Evolutionary conservation across 768 basidiomycete species (phyloP).

Genomic region (Russula olivacea): DNA sequence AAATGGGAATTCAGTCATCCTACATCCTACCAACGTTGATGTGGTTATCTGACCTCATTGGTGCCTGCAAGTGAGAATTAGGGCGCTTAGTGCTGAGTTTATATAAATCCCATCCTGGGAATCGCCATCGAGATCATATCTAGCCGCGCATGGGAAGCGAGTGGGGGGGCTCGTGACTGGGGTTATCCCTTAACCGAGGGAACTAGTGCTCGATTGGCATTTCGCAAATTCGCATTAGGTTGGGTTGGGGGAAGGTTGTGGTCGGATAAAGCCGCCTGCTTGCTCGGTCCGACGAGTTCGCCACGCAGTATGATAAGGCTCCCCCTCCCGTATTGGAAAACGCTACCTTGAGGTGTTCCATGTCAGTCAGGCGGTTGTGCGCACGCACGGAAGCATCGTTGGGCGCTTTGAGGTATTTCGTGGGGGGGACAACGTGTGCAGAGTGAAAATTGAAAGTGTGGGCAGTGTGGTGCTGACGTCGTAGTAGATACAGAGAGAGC

Average conservation of each 20-base stretch:
- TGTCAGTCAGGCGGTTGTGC: conserved; percentile 17
- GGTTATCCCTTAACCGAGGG: conserved; percentile 21
- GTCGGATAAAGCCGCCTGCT: not conserved
- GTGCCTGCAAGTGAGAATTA: conserved; percentile 10
- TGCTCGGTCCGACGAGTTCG: conserved; percentile 10
- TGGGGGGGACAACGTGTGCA: not conserved
- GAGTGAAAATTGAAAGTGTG: not conserved
- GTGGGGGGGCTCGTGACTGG: conserved; percentile 17
- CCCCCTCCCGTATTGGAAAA: not conserved
- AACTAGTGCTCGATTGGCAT: conserved; percentile 15
- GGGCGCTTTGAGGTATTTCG: conserved; percentile 10
- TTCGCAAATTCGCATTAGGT: not conserved
- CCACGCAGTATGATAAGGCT: conserved; percentile 12
- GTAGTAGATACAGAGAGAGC: not conserved
- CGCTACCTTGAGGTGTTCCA: conserved; percentile 9
- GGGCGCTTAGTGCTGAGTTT: not conserved
- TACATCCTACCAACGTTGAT: conserved; percentile 1
- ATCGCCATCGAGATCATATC: conserved; percentile 19
- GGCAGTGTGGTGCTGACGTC: conserved; percentile 17
- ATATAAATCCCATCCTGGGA: not conserved
- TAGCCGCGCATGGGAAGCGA: conserved; percentile 16
- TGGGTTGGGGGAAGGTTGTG: not conserved
- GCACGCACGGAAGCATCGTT: conserved; percentile 18
- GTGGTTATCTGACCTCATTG: conserved; percentile 23
- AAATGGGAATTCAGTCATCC: not conserved